phyloP scores from a whole-genome alignment of 768 basidiomycete genomes.

The Dentipellis fragilis region DNA sequence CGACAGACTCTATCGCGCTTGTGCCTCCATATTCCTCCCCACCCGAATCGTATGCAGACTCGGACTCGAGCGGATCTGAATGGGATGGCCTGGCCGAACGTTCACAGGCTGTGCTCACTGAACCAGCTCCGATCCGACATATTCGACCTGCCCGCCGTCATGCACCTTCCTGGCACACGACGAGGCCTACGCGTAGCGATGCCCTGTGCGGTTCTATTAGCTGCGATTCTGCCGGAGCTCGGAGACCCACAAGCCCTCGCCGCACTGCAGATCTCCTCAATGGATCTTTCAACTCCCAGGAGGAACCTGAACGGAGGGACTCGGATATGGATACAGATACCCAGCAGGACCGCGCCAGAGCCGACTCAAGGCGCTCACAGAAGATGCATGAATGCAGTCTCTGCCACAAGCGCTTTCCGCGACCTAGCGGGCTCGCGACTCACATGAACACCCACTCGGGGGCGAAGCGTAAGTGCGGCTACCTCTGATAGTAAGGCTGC shows the following conservation, averaged over 20 bases:
- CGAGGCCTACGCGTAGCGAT: too few relatives aligned
- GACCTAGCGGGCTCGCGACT: conserved; percentile 40
- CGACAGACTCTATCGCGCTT: too few relatives aligned
- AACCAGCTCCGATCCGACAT: too few relatives aligned
- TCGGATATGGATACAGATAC: conserved; percentile 2
- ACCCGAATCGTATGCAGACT: too few relatives aligned
- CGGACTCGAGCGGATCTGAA: too few relatives aligned
- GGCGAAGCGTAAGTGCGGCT: conserved; percentile 32
- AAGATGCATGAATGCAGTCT: conserved; percentile 41
- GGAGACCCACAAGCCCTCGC: neutral
- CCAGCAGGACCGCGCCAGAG: neutral
- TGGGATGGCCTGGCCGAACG: too few relatives aligned
- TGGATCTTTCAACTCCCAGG: neutral
- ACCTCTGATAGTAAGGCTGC: neutral
- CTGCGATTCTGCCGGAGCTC: neutral
- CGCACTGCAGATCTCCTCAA: neutral
- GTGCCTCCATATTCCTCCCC: too few relatives aligned
- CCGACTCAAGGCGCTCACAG: conserved; percentile 7
- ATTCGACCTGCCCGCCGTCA: too few relatives aligned
- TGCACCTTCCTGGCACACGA: too few relatives aligned
- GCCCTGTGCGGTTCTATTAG: too few relatives aligned
- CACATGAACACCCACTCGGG: conserved; percentile 47
- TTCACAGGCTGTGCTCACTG: too few relatives aligned
- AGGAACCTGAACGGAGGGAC: neutral
- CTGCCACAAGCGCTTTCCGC: conserved; percentile 36